Evolutionary conservation across 257 asterid species (phyloP).

Genomic region (Jaltomata sinuosa): DNA sequence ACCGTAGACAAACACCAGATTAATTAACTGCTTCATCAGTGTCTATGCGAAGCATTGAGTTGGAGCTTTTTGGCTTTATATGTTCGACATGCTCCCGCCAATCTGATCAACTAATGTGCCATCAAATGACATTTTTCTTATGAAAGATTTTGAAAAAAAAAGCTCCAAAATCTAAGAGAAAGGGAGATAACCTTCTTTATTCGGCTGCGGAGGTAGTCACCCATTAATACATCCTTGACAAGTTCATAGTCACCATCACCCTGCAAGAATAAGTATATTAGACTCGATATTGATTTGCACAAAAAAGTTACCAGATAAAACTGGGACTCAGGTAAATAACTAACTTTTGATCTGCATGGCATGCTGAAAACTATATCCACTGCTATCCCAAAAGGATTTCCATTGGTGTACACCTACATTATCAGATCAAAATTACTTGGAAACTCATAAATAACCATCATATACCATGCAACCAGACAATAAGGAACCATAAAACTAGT

Average conservation of each 20-base stretch:
- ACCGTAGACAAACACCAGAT: not conserved
- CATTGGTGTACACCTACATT: conserved; percentile 57
- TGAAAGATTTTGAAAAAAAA: not conserved
- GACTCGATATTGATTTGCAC: not conserved
- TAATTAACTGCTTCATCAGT: not conserved
- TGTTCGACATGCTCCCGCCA: not conserved
- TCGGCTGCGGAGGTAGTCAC: conserved; percentile 67
- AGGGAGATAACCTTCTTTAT: conserved; percentile 46
- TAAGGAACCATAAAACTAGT: not conserved
- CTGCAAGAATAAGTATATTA: conserved; percentile 19
- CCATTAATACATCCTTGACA: conserved; percentile 64
- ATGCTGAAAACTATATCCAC: conserved; percentile 86
- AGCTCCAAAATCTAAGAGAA: not conserved
- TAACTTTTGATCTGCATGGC: conserved; percentile 94
- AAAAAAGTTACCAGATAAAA: not conserved
- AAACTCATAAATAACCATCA: not conserved
- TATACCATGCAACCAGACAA: not conserved
- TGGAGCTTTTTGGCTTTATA: not conserved
- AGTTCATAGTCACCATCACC: conserved; percentile 95
- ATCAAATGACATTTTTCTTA: not conserved
- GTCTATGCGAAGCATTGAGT: not conserved
- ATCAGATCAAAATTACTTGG: not conserved
- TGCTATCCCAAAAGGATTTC: conserved; percentile 89
- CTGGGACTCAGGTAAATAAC: not conserved
- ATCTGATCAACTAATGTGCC: not conserved